Conservation (phyloP, 2,329 filamentous ascomycete genomes). For the Colletotrichum scovillei region DNA sequence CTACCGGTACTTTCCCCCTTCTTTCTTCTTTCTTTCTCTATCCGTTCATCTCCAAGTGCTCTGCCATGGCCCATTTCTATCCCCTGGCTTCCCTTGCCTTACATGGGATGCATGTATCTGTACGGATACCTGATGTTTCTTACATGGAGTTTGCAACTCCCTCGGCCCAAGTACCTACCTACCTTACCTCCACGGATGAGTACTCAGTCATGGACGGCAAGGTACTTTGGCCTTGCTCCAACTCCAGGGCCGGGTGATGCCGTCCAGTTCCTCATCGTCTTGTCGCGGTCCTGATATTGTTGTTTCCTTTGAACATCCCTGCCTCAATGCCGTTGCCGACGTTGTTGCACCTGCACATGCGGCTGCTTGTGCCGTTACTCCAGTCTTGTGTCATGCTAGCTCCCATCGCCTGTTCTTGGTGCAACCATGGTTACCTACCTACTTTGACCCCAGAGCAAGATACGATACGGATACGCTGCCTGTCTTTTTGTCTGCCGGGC, state of each 20-base stretch:
- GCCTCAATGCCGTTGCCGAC: neutral
- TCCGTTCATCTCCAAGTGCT: neutral
- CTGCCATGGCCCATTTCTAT: neutral
- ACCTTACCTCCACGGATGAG: neutral
- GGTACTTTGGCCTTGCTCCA: neutral
- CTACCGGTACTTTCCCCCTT: neutral
- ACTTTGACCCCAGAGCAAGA: conserved; percentile 13
- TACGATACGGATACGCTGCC: conserved; percentile 14
- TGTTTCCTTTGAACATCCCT: neutral
- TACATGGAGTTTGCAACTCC: neutral
- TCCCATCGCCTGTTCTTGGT: conserved; percentile 21
- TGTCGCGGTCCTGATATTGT: conserved; percentile 6
- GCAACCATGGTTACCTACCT: conserved; percentile 13
- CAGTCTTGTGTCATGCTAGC: conserved; percentile 17
- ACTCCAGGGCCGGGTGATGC: neutral
- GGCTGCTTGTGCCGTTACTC: conserved; percentile 5
- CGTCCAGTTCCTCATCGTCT: neutral
- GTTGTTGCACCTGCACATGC: conserved; percentile 4
- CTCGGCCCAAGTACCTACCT: neutral
- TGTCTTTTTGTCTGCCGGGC: conserved; percentile 10
- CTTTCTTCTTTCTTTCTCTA: conserved; percentile 1
- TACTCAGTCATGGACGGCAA: neutral
- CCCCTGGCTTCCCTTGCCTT: conserved; percentile 10
- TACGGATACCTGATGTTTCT: neutral
- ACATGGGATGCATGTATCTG: conserved; percentile 22